Evolutionary conservation across 1,284 basidiomycete genomes (phyloP), one percentile per base, ranked within the genome.

Genomic region (Somion occarium): DNA sequence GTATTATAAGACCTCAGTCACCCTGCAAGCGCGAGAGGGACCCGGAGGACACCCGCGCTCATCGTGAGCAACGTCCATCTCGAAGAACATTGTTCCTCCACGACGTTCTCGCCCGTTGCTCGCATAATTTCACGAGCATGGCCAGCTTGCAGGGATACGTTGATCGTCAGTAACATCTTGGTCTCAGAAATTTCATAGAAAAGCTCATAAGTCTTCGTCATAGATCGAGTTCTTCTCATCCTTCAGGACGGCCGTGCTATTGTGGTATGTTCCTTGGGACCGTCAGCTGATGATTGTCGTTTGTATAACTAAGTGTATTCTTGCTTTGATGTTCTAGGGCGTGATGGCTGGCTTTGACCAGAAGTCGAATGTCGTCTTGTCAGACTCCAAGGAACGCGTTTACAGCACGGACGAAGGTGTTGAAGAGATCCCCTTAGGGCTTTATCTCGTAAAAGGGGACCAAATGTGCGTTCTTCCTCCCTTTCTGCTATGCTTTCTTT

Each of bases 381-480:
- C 93, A 19, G 89, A 93, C 64, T 90, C 86, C 50, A 91, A 88
- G 63, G 94, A 98, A 67, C 83, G 94, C 59, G 86, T 96, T 30
- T 97, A 91, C 68, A 91, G 88, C 62, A 70, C 80, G 51, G 95
- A 99, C 15, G 89, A 91, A 63, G 90, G 90, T 20, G 93, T 98
- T 26, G 93, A 98, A 70, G 93, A 98, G 74, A 85, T 96, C 11
- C 89, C 93, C 0, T 74, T 99, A n/a, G 96, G 96, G 1, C 74
- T 99, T 44, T 99, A 99, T 69, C 84, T 99, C 59, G 90, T 99
- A 62, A 92, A 98, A 64, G 96, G 96, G 1, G 96, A 99, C 65
- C 95, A 96, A 77, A 94, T 97, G 96, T 98, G 56, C 64, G 83
- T 76, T 7, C 52, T 26, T 43, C 23, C 7, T 24, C 30, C 18